Conservation (phyloP, 805 yeast species). For the Scheffersomyces lignosus region DNA sequence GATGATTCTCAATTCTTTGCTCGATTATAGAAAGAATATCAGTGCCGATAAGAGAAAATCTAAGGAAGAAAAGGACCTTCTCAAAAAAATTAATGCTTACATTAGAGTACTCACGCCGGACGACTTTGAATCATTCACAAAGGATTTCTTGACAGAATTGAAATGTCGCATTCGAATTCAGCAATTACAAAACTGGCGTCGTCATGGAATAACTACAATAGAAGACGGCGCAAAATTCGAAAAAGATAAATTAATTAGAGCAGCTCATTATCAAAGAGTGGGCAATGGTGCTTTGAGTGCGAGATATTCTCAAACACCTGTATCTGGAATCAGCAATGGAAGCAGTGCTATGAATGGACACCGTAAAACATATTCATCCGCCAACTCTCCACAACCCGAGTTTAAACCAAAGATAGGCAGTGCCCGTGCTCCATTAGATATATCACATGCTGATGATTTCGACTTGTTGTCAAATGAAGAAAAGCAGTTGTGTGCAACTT, state of each 20-base stretch:
- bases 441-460: conserved; percentile 76
- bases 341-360: conserved; percentile 11
- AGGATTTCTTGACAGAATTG: conserved; percentile 74
- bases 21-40: conserved; percentile 83
- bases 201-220: conserved; percentile 79
- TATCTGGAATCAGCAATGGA: conserved; percentile 5
- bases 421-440: conserved; percentile 60
- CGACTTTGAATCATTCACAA: conserved; percentile 76
- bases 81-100: conserved; percentile 73
- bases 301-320: conserved; percentile 16
- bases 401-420: conserved; percentile 42
- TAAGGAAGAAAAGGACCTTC: conserved; percentile 86
- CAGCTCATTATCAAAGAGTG: conserved; percentile 60
- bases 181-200: conserved; percentile 91
- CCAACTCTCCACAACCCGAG: conserved; percentile 39
- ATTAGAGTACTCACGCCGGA: conserved; percentile 76
- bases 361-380: conserved; percentile 22
- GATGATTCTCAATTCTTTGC: conserved; percentile 68
- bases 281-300: conserved; percentile 37
- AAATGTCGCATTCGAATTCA: conserved; percentile 78
- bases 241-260: conserved; percentile 75
- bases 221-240: conserved; percentile 86
- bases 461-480: conserved; percentile 86
- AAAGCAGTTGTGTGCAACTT: conserved; percentile 76
- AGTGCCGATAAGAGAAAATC: conserved; percentile 80